These are phyloP conservation scores for Phytophthora chlamydospora DNA, from an alignment of 352 stramenopile species.

Conservation along the genomic window DNA sequence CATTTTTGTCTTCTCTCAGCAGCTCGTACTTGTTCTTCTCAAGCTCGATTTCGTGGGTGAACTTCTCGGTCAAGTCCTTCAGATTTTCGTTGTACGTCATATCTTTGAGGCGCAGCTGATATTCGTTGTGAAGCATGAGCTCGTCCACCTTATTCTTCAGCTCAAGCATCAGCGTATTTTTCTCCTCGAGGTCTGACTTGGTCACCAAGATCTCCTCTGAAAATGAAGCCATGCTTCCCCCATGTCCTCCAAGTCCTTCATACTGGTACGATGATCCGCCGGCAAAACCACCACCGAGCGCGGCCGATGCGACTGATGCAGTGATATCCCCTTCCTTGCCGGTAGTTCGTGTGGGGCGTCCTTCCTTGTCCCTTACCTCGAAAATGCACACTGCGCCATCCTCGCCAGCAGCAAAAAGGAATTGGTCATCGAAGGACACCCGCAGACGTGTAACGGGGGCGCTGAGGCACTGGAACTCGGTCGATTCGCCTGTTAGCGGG, in stretches of 20 bases:
- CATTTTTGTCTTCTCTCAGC: slow-evolving; percentile 91
- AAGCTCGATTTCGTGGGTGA: slow-evolving; percentile 92
- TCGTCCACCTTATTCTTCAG: slow-evolving; percentile 96
- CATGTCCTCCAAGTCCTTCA: slow-evolving; percentile 22
- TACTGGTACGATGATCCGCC: slow-evolving; percentile 20
- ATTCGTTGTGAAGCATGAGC: slow-evolving; percentile 94
- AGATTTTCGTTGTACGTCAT: slow-evolving; percentile 96
- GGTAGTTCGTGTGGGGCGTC: slow-evolving; percentile 56
- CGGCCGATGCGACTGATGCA: slow-evolving; percentile 14
- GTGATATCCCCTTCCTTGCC: slow-evolving; percentile 23
- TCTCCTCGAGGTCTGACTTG: slow-evolving; percentile 93
- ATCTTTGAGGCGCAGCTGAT: slow-evolving; percentile 94
- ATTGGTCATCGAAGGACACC: slow-evolving; percentile 89
- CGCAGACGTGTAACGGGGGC: slow-evolving; percentile 81
- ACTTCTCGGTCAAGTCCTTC: slow-evolving; percentile 94
- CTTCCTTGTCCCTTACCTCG: slow-evolving; percentile 90
- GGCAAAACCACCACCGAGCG: slow-evolving; percentile 17
- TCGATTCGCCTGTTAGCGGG: slow-evolving; percentile 90
- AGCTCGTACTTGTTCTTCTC: slow-evolving; percentile 93
- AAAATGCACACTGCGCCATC: slow-evolving; percentile 89
- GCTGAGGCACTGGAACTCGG: slow-evolving; percentile 87
- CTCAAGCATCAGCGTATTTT: slow-evolving; percentile 90
- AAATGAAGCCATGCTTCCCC: slow-evolving; percentile 39
- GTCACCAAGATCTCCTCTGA: slow-evolving; percentile 88
- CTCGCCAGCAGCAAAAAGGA: slow-evolving; percentile 90